Evolutionary conservation across 1,284 basidiomycete genomes (phyloP), one percentile per base, ranked within the genome.

Genomic region (Cryptococcus neoformans): DNA sequence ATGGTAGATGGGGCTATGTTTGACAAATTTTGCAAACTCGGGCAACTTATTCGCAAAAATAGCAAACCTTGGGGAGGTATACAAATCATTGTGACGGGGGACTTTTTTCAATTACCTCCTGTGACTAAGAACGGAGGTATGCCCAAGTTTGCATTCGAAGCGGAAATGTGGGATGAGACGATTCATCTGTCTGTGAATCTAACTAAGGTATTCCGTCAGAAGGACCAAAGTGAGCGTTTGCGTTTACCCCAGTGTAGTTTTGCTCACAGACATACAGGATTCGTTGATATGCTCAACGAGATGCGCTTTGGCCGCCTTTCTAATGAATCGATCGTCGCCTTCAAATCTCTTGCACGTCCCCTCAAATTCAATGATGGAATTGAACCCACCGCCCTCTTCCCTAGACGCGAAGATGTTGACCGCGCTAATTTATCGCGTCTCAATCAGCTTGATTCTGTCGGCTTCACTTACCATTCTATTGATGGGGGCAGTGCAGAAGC

Each of bases 71-170:
- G 97, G 63, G 95, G 96, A n/a, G 95, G 94, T 1, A 94, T 99
- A 38, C 92, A 95, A 81, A 79, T 99, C 58, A 84, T 94, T 60
- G 84, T 96, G 10, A 95, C 92, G 0, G 95, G 95, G 14, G 95
- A 99, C 73, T 99, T 98, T 78, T 97, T 92, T 78, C 94, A 99
- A 75, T 81, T 99, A 6, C 96, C 96, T 1, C 95, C 96, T 0
- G 92, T 99, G 6, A 81, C 83, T n/a, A 83, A 83, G 62, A 76
- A 74, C 3, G 72, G 77, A 3, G 80, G 81, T 1, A 51, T 60
- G 47, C 72, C 80, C 9, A 81, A 73, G 59, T 97, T 96, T 73
- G 88, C 89, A 3, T 99, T 99, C 70, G 92, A 99, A 68, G 91
- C 92, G 6, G 78, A 84, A 37, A 82, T 83, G 21, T 99, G 96